Base-by-base conservation (phyloP, 371 early-diverging fungal species). In the Blakeslea trispora region DNA sequence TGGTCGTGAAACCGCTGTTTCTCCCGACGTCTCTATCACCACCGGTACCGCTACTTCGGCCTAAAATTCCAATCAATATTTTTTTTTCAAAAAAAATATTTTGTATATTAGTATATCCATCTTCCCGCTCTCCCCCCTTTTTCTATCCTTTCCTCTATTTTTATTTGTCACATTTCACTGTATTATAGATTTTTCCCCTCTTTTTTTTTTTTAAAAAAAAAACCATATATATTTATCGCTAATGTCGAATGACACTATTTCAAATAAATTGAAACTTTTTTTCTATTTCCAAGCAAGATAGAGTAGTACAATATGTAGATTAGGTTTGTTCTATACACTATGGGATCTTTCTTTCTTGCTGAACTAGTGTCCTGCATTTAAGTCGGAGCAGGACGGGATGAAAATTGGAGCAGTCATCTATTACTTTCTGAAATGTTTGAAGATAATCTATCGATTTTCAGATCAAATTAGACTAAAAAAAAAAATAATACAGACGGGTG, bases 1-100 rank as follows among this genome's bases (percentile, higher is more conserved):
- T 44, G 71, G 69, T 15, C 28, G 28, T 28, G 28, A 28, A 28
- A 62, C 50, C 11, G 59, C 64, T 43, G 2, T 34, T 21, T 17
- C 46, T 40, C 47, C 63, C 37, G 53, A 60, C 21, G 61, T 60
- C n/a, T 42, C 65, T 15, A 60, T 60, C 37, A 65, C 50, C 14
- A 44, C 22, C 18, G 18, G 37, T 37, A 44, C 42, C 9, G 31
- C 47, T 18, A 49, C 54, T 45, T 52, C 62, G 45, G 52, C 23
- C 17, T 51, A 45, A 49, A 14, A 21, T 22, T 11, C 15, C 5
- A 4, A 9, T 31, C 19, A 6, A 2, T 37, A 17, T 17, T 15
- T 39, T 34, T 18, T 4, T 56, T 32, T 18, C 41, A 17, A 15
- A 44, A 15, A 17, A 44, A n/a, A n/a, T n/a, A n/a, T n/a, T 28